Conservation (phyloP, 2,329 filamentous ascomycete species). For the Cytospora mali region DNA sequence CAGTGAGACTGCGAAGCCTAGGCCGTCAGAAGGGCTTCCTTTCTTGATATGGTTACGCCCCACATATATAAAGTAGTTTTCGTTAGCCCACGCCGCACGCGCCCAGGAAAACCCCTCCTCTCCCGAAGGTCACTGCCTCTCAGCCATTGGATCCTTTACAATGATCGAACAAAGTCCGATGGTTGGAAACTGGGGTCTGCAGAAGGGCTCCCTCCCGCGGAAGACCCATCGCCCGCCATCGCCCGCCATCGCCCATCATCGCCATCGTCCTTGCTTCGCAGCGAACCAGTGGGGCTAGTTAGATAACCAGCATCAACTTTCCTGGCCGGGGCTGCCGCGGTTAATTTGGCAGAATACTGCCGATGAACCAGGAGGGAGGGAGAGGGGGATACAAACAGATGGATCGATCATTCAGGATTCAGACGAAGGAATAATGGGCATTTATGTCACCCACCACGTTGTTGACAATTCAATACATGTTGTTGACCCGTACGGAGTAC, state of each 20-base stretch:
- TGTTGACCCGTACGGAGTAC: too few species aligned
- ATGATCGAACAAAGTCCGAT: neutral
- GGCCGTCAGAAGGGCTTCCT: constrained; percentile 1
- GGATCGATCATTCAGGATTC: neutral
- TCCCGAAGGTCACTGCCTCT: too few species aligned
- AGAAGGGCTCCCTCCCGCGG: constrained; percentile 11
- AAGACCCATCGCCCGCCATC: constrained; percentile 7
- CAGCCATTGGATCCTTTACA: constrained; percentile 7
- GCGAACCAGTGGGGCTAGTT: constrained; percentile 20
- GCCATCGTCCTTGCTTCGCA: constrained; percentile 14
- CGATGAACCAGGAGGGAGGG: neutral
- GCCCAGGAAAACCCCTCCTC: constrained; percentile 5
- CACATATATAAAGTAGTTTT: neutral
- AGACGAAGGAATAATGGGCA: neutral
- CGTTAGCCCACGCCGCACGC: constrained; percentile 22
- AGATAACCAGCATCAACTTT: constrained; percentile 10
- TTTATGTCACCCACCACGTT: neutral
- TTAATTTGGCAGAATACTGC: neutral
- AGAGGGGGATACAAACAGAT: neutral
- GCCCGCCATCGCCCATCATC: too few species aligned
- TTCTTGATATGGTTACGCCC: constrained; percentile 17
- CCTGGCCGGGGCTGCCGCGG: constrained; percentile 19
- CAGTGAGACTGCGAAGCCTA: neutral
- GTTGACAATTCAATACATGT: too few species aligned
- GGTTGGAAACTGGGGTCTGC: constrained; percentile 13